Base-by-base conservation (phyloP, 1,284 basidiomycete genomes). In the Puccinia horiana region DNA sequence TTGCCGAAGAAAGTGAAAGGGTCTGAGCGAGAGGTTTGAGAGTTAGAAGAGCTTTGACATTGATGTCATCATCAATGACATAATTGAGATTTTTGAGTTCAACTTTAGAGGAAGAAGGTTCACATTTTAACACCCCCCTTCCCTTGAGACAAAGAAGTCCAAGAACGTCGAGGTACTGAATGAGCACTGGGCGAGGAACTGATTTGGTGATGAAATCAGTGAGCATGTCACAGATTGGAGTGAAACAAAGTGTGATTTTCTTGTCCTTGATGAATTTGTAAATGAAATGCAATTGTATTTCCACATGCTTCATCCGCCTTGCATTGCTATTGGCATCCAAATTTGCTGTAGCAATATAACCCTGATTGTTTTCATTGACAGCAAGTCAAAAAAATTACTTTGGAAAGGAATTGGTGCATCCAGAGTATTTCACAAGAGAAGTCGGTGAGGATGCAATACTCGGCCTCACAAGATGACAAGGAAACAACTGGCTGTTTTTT, bases 401-500 rank as follows among this genome's bases (percentile, higher is more conserved):
- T 20, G 12, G 9, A 9, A 1, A 42, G 3, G 4, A 69, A 54
- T 32, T 74, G 42, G 2, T 29, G 2, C 1, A 54, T 2, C 72
- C 72, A 74, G 35, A 56, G 29, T 1, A 74, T 6, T 35, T 74
- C 49, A 2, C 35, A 49, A 1, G 72, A 37, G 16, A 54, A 37
- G 18, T 74, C 49, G 35, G 14, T 35, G 9, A 74, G n/a, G 4
- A 26, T 29, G 6, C 20, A 5, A 23, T 74, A 74, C n/a, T 74
- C 49, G 3, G 72, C 72, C 32, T 74, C 72, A 23, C 42, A 37
- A 3, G 47, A 26, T 3, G 72, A 74, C 2, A 74, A 12, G 9
- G 72, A 74, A 26, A 74, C 72, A 37, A 32, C 32, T 1, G 72
- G 72, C 35, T 74, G 72, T 16, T 74, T 74, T 23, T 56, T 74